A percentile compares a stretch with the other conserved stretches of the same genome.
Evolutionary conservation across 306 rosid species (phyloP).

Genomic region (cucumber (Cucumis sativus)): Cucumber_9930_V3 NC_026660.2:15643501-15644000

Average conservation of each 20-base stretch:
- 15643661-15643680: slow-evolving; percentile 83
- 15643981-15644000: not conserved
- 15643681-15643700: slow-evolving; percentile 88
- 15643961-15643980: not conserved
- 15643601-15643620: too few species aligned
- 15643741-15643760: slow-evolving; percentile 84
- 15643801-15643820: not conserved
- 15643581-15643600: not conserved
- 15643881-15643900: not conserved
- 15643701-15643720: slow-evolving; percentile 79
- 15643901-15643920: not conserved
- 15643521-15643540: not conserved
- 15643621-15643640: not conserved
- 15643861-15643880: not conserved
- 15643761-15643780: slow-evolving; percentile 87
- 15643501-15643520: too few species aligned
- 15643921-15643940: not conserved
- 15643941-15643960: not conserved
- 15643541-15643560: too few species aligned
- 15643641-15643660: not conserved
- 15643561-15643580: not conserved
- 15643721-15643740: slow-evolving; percentile 83
- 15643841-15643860: not conserved
- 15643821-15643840: not conserved
- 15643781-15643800: slow-evolving; percentile 19